phyloP scores from a whole-genome alignment of 306 rosid genomes.

The Medicago lupulina region DNA sequence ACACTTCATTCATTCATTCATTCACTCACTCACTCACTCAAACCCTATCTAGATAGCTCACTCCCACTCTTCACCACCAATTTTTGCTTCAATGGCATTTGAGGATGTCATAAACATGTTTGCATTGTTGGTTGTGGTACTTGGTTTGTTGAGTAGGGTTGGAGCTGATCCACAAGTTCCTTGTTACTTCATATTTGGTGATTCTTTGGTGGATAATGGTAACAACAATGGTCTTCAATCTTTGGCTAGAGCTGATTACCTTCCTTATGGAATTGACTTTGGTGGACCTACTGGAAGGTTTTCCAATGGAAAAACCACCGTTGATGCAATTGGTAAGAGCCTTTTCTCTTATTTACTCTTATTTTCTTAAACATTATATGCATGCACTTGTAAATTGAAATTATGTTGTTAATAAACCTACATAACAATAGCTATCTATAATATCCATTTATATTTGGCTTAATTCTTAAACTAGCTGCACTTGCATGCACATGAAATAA shows the following conservation, averaged over 20 bases:
- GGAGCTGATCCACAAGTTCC: conserved; percentile 65
- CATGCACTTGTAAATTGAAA: neutral
- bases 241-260: conserved; percentile 58
- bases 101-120: conserved; percentile 27
- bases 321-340: conserved; percentile 67
- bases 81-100: conserved; percentile 46
- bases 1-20: conserved; percentile 39
- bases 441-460: neutral
- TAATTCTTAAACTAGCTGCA: conserved; percentile 8
- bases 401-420: conserved; percentile 12
- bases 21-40: too few species aligned
- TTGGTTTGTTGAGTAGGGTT: conserved; percentile 45
- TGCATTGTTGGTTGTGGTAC: conserved; percentile 38
- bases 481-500: conserved; percentile 30
- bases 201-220: conserved; percentile 71
- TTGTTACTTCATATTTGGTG: conserved; percentile 65
- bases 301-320: conserved; percentile 58
- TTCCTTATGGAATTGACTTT: conserved; percentile 73
- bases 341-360: neutral
- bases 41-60: neutral
- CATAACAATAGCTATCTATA: neutral
- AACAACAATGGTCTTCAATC: conserved; percentile 61
- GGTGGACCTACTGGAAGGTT: conserved; percentile 70
- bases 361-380: neutral
- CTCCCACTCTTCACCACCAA: neutral